These are phyloP conservation scores for Chlorella sp. DNA, from an alignment of 139 green algal genomes.

Conservation along the genomic window DNA sequence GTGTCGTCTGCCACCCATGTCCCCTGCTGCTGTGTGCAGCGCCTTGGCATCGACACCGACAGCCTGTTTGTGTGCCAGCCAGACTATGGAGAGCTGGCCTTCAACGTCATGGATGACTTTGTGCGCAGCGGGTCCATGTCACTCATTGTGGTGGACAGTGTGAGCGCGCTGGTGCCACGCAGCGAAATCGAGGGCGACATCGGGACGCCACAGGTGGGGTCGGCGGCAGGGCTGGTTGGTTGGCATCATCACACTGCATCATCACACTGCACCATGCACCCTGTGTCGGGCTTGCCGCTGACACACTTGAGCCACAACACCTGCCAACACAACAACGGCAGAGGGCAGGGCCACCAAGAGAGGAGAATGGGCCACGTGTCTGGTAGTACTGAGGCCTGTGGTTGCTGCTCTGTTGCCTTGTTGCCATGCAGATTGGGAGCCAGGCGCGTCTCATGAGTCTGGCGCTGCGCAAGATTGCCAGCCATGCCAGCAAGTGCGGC, in stretches of 20 bases:
- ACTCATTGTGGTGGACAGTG: constrained; percentile 89
- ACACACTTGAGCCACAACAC: background rate
- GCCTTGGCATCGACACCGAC: no score
- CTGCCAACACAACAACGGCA: no score
- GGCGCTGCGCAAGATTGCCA: constrained; percentile 83
- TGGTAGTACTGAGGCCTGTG: no score
- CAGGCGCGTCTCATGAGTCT: constrained; percentile 93
- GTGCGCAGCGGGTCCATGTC: constrained; percentile 37
- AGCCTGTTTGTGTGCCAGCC: no score
- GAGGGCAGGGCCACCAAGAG: no score
- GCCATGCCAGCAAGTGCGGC: constrained; percentile 63
- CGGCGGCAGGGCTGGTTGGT: background rate
- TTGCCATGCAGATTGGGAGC: constrained; percentile 70
- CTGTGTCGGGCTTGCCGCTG: background rate
- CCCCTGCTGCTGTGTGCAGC: no score
- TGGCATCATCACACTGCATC: background rate
- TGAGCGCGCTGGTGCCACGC: constrained; percentile 82
- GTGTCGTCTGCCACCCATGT: no score
- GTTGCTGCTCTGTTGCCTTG: no score
- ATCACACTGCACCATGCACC: background rate
- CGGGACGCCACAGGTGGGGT: constrained; percentile 44
- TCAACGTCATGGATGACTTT: constrained; percentile 71
- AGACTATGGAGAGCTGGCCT: constrained; percentile 43
- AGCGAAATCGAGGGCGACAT: constrained; percentile 93
- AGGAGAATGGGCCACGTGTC: no score